Evolutionary conservation across 768 basidiomycete species (phyloP).

Genomic region (Clitopilus passeckerianus): DNA sequence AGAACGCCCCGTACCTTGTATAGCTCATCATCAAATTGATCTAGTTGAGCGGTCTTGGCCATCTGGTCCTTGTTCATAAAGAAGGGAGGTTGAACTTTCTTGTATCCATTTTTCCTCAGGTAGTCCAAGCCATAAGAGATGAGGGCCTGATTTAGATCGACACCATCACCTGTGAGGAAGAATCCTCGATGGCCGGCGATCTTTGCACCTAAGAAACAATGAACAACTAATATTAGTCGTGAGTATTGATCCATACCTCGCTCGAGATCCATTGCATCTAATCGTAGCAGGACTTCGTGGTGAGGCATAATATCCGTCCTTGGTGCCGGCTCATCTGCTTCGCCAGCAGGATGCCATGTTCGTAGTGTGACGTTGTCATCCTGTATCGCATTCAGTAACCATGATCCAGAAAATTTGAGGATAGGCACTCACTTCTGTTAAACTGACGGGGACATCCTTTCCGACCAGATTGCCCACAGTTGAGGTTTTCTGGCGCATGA

Average conservation of each 20-base stretch:
- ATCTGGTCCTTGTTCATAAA: constrained; percentile 98
- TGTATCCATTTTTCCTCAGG: constrained; percentile 76
- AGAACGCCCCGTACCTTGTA: constrained; percentile 73
- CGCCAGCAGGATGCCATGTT: constrained; percentile 84
- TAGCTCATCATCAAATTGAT: constrained; percentile 97
- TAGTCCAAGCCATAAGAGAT: constrained; percentile 95
- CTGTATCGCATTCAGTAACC: constrained; percentile 30
- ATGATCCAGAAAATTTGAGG: background rate
- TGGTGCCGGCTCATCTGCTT: constrained; percentile 65
- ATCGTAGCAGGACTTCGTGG: constrained; percentile 89
- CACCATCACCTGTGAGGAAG: constrained; percentile 92
- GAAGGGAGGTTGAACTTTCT: constrained; percentile 95
- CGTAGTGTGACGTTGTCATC: constrained; percentile 84
- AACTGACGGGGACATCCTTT: constrained; percentile 76
- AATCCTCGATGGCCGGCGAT: constrained; percentile 94
- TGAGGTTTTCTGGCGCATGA: constrained; percentile 77
- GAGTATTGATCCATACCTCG: constrained; percentile 52
- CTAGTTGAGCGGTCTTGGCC: constrained; percentile 96
- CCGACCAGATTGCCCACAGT: constrained; percentile 93
- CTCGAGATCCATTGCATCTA: constrained; percentile 97
- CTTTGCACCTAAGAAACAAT: constrained; percentile 64
- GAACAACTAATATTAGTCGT: constrained; percentile 1
- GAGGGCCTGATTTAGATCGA: constrained; percentile 96
- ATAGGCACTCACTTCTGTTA: constrained; percentile 67
- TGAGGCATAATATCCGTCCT: constrained; percentile 86